phyloP scores from a whole-genome alignment of 106 monocot species.

The Hemerocallis citrina region DNA sequence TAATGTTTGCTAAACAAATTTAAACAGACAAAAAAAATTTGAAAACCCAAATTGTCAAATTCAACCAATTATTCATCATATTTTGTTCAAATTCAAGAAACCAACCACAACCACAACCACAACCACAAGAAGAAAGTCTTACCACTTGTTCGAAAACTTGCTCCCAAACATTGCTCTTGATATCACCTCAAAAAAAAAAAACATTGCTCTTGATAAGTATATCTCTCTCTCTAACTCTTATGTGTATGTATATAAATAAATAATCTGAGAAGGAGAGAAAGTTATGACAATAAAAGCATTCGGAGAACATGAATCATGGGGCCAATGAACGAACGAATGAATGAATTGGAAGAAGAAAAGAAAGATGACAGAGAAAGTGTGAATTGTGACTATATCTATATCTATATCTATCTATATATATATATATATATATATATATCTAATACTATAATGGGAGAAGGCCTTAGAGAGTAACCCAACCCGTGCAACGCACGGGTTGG shows the following conservation, averaged over 20 bases:
- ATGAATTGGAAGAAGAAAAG: no score
- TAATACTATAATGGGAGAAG: no score
- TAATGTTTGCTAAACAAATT: not conserved
- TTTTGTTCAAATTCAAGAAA: not conserved
- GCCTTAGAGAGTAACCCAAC: no score
- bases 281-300: not conserved
- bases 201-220: constrained; percentile 62
- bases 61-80: not conserved
- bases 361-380: no score
- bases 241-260: not conserved
- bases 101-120: not conserved
- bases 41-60: not conserved
- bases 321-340: no score
- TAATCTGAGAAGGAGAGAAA: not conserved
- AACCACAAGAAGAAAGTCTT: not conserved
- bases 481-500: no score
- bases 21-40: not conserved
- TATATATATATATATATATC: no score
- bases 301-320: not conserved
- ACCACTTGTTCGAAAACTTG: constrained; percentile 82
- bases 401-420: no score
- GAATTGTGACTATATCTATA: no score
- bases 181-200: no score
- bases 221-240: constrained; percentile 9
- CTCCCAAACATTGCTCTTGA: no score